Conservation (phyloP, 495 filamentous ascomycete genomes). For the Chaetomium cochliodes region DNA sequence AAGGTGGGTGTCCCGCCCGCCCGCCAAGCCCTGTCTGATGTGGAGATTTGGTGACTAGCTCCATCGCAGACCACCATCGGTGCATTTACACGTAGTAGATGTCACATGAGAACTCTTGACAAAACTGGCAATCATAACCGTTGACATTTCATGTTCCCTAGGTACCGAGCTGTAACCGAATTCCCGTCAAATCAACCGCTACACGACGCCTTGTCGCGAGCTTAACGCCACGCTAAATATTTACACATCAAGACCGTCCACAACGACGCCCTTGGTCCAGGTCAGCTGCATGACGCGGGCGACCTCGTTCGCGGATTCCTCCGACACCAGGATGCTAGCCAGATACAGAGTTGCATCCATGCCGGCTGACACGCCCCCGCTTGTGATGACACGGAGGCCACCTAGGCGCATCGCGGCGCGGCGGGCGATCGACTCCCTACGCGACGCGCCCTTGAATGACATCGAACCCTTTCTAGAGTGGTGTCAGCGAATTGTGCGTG, state of each 20-base stretch:
- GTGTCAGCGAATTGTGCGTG: conserved; percentile 14
- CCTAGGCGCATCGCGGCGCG: conserved; percentile 64
- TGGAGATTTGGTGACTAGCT: not conserved
- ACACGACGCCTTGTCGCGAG: conserved; percentile 13
- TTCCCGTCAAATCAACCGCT: not conserved
- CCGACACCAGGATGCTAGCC: conserved; percentile 67
- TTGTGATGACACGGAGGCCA: conserved; percentile 72
- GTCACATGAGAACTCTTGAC: no score
- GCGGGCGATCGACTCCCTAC: conserved; percentile 66
- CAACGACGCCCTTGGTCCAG: conserved; percentile 68
- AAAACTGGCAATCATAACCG: not conserved
- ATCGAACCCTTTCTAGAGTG: conserved; percentile 61
- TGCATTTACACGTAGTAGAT: no score
- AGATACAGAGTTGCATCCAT: conserved; percentile 77
- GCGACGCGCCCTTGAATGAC: conserved; percentile 62
- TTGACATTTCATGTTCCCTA: not conserved
- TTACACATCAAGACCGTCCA: conserved; percentile 73
- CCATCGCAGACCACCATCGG: no score
- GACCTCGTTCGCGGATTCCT: conserved; percentile 66
- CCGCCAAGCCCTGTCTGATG: not conserved
- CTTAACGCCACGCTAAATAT: conserved; percentile 24
- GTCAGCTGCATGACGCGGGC: conserved; percentile 66
- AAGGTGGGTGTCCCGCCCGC: not conserved
- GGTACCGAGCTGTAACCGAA: not conserved
- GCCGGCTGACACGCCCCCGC: conserved; percentile 72